phyloP scores from a whole-genome alignment of 768 basidiomycete genomes.

The Polyporus arcularius region DNA sequence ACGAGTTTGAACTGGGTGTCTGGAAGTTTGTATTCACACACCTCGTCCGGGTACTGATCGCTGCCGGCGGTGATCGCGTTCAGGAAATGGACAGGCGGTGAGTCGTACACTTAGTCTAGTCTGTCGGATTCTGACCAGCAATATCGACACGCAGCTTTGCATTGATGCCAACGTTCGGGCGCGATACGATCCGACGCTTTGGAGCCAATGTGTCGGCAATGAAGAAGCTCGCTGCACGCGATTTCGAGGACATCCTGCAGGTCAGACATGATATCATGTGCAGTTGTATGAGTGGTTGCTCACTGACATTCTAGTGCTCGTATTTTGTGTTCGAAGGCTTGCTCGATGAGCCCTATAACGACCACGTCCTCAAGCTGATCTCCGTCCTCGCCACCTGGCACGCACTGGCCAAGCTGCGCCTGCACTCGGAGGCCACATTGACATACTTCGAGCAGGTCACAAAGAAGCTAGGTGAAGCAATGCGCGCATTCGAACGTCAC shows the following conservation, averaged over 20 bases:
- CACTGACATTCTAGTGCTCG: slow-evolving; percentile 4
- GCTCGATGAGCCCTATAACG: slow-evolving; percentile 17
- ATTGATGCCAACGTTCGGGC: slow-evolving; percentile 24
- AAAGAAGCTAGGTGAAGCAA: slow-evolving; percentile 27
- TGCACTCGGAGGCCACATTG: slow-evolving; percentile 40
- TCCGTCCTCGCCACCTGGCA: slow-evolving; percentile 39
- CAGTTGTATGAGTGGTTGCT: not conserved
- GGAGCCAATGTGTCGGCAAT: slow-evolving; percentile 25
- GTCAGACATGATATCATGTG: slow-evolving; percentile 1
- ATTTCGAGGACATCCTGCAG: slow-evolving; percentile 32
- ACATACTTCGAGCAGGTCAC: slow-evolving; percentile 27
- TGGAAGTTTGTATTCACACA: slow-evolving; percentile 34
- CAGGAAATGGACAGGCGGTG: slow-evolving; percentile 14
- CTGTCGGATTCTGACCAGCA: no score
- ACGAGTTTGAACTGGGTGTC: slow-evolving; percentile 37
- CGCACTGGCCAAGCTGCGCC: slow-evolving; percentile 38
- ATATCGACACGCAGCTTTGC: slow-evolving; percentile 16
- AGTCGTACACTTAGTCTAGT: not conserved
- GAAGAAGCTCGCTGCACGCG: slow-evolving; percentile 30
- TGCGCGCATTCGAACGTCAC: slow-evolving; percentile 34
- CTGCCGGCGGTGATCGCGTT: not conserved
- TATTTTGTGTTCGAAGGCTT: slow-evolving; percentile 32
- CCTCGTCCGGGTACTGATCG: slow-evolving; percentile 25
- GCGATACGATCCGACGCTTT: slow-evolving; percentile 26
- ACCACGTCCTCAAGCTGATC: slow-evolving; percentile 33